phyloP scores from a whole-genome alignment of 495 filamentous ascomycete species.

The Penicillium herquei region DNA sequence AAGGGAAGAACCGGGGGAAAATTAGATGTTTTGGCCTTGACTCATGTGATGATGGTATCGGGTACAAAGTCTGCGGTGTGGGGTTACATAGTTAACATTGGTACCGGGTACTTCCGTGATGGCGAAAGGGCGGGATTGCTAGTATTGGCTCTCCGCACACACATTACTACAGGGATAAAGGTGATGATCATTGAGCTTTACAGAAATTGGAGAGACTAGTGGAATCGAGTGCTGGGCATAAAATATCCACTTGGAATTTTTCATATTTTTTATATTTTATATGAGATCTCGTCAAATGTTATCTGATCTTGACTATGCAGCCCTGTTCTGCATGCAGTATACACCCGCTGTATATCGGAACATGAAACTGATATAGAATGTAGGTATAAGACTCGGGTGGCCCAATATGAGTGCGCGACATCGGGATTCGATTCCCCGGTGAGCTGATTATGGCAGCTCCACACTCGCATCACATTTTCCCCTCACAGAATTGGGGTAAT shows the following conservation, averaged over 20 bases:
- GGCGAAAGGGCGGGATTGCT: conserved; percentile 23
- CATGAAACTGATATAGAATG: no score
- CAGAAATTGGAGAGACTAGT: neutral
- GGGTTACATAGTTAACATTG: neutral
- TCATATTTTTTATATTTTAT: no score
- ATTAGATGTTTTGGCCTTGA: conserved; percentile 34
- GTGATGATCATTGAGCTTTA: neutral
- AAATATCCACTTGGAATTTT: no score
- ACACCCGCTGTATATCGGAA: no score
- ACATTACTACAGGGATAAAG: neutral
- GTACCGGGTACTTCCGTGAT: conserved; percentile 21
- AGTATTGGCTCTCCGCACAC: conserved; percentile 1
- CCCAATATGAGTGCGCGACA: conserved; percentile 16
- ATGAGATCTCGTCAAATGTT: no score
- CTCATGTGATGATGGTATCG: conserved; percentile 37
- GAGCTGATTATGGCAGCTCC: conserved; percentile 32
- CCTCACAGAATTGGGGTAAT: conserved; percentile 43
- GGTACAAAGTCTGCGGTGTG: conserved; percentile 22
- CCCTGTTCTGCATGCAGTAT: no score
- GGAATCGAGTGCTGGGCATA: neutral
- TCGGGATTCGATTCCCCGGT: conserved; percentile 30
- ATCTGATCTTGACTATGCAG: no score
- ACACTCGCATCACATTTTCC: conserved; percentile 24
- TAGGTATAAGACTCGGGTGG: no score
- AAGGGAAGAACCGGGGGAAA: conserved; percentile 23